Evolutionary conservation across 192 early-diverging fungal genomes (phyloP), one percentile per base, ranked within the genome.

Genomic region (Backusella tarrabulga): DNA sequence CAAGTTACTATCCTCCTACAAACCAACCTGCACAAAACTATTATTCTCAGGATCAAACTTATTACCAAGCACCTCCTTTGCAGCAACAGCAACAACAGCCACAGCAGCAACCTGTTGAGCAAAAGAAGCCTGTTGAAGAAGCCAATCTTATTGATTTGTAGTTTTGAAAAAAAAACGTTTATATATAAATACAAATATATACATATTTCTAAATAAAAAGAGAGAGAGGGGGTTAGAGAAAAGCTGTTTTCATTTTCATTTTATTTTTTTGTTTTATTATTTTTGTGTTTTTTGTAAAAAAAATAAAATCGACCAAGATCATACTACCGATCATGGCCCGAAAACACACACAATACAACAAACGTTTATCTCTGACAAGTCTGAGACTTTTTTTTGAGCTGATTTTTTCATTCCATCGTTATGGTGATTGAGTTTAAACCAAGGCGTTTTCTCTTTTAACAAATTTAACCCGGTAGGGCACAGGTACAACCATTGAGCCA

Each of bases 121-220:
- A 63, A 44, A 46, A 75, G 40, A 36, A 75, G 46, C 74, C 74
- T 35, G 74, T 75, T n/a, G 74, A 75, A 6, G 74, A 75, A 7
- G 63, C 74, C 29, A 66, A 66, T 68, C 41, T 75, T 9, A 75
- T 75, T 42, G 74, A 75, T 12, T 60, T 79, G 41, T 75, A 76
- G 52, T 79, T 56, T 69, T 29, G 36, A 41, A 38, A 40, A 70
- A 0, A n/a, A 26, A 12, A 14, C 26, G 34, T 67, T 34, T 69
- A 38, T 38, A 56, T 26, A 56, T 26, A 56, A 23, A 56, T 56
- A 56, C 21, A 54, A 19, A n/a, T 56, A 56, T 56, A 56, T 60
- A 60, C 17, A 56, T 56, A 56, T 23, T 19, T 56, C 7, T 60
- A 60, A 60, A 60, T 60, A 60, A 60, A 60, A 26, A 11, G 23